A percentile compares a stretch with the other conserved stretches of the same genome.
These are phyloP conservation scores for Fomitopsis pinicola DNA, from an alignment of 1,284 basidiomycete species.

Conservation along the genomic window DNA sequence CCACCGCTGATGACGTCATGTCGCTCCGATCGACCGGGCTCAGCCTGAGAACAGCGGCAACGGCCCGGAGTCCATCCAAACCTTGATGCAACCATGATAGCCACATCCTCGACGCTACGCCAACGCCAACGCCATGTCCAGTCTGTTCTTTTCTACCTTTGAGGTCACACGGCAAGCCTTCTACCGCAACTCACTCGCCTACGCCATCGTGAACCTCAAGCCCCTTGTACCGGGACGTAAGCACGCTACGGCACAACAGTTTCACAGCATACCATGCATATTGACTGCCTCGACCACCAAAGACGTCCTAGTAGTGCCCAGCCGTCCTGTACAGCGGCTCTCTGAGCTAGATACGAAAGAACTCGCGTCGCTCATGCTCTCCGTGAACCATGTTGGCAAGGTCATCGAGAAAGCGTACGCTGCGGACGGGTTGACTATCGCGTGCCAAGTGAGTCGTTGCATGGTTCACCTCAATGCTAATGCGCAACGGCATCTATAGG, in stretches of 20 bases:
- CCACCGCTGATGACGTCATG: no score
- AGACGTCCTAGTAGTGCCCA: constrained; percentile 90
- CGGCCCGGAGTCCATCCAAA: no score
- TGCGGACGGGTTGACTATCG: constrained; percentile 75
- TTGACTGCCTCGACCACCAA: not conserved
- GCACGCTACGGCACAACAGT: constrained; percentile 22
- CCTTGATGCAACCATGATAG: no score
- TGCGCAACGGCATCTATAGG: constrained; percentile 42
- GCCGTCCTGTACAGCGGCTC: constrained; percentile 71
- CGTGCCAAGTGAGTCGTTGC: constrained; percentile 61
- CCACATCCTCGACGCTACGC: no score
- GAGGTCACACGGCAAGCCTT: constrained; percentile 85
- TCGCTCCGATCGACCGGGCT: no score
- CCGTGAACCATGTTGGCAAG: constrained; percentile 68
- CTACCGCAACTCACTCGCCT: constrained; percentile 64
- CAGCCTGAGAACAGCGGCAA: no score
- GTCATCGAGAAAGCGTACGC: constrained; percentile 70
- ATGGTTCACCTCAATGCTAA: not conserved
- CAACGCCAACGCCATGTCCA: constrained; percentile 27
- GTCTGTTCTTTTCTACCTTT: constrained; percentile 74
- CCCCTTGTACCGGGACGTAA: constrained; percentile 90
- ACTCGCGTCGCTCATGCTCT: constrained; percentile 72
- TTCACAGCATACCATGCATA: not conserved
- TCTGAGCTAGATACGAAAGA: constrained; percentile 70
- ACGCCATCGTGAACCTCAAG: constrained; percentile 90